Conservation (phyloP, 306 rosid genomes). For the Vachellia pachyceras region DNA sequence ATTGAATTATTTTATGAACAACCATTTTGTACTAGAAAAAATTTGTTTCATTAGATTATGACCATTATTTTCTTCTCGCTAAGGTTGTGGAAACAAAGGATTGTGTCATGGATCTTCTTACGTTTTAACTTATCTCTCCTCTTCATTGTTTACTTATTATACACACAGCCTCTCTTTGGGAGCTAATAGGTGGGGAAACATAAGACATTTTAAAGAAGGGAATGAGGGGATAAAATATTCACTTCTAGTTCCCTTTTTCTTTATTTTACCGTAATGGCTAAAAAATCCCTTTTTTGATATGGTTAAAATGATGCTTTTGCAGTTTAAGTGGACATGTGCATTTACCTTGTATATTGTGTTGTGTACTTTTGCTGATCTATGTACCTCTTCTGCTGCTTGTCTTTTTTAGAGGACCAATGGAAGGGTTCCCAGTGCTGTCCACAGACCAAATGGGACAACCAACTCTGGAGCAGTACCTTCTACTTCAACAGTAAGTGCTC, state of each 20-base stretch:
- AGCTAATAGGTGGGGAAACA: background rate
- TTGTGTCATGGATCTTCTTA: background rate
- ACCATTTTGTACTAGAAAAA: background rate
- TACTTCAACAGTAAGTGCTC: constrained; percentile 72
- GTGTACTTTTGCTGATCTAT: background rate
- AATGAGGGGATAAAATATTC: background rate
- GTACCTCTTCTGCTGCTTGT: background rate
- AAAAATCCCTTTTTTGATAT: too few relatives aligned
- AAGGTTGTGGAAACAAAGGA: background rate
- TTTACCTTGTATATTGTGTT: background rate
- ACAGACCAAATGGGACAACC: constrained; percentile 74
- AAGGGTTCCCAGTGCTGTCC: constrained; percentile 79
- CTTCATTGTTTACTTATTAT: background rate
- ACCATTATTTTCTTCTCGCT: background rate
- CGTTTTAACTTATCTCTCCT: background rate
- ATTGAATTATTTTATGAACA: background rate
- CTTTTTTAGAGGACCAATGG: constrained; percentile 61
- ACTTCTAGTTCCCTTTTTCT: background rate
- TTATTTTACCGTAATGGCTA: background rate
- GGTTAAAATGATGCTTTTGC: background rate
- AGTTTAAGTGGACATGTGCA: background rate
- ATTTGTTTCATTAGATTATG: background rate
- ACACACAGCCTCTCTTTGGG: background rate
- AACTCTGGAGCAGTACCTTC: constrained; percentile 68
- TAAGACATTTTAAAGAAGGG: background rate